Conservation (phyloP, 257 asterid genomes). For the Solanum rostratum region DNA sequence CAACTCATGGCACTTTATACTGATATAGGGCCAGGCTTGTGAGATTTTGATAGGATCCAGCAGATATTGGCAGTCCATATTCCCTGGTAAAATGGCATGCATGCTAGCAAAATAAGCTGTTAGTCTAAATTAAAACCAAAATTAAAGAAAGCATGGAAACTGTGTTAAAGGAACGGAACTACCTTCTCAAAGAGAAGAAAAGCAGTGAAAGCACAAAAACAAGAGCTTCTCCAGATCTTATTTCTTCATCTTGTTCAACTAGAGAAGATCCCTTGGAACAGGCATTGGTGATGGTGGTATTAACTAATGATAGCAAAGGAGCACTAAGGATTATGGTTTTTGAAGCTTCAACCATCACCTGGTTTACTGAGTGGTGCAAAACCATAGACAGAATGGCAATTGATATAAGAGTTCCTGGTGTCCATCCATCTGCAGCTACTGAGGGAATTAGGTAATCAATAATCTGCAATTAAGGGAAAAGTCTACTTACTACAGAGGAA, state of each 20-base stretch:
- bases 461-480: constrained; percentile 31
- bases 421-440: constrained; percentile 47
- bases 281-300: constrained; percentile 39
- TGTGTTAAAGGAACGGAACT: constrained; percentile 3
- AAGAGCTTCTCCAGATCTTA: constrained; percentile 53
- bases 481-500: neutral
- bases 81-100: constrained; percentile 53
- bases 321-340: constrained; percentile 51
- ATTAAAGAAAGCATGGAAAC: neutral
- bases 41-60: constrained; percentile 21
- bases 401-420: constrained; percentile 40
- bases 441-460: constrained; percentile 36
- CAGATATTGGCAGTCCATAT: constrained; percentile 29
- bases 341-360: constrained; percentile 62
- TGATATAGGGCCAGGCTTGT: constrained; percentile 35
- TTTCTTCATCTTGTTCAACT: constrained; percentile 56
- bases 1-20: constrained; percentile 59
- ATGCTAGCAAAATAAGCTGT: constrained; percentile 31
- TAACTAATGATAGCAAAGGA: constrained; percentile 37
- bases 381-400: constrained; percentile 51
- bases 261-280: constrained; percentile 71
- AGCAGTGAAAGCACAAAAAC: constrained; percentile 44
- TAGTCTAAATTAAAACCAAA: neutral
- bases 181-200: constrained; percentile 76
- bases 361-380: constrained; percentile 64